Percentiles rank a stretch among this genome's conserved stretches.
phyloP scores from a whole-genome alignment of 441 rosid genomes.

The Erodium moschatum region DNA sequence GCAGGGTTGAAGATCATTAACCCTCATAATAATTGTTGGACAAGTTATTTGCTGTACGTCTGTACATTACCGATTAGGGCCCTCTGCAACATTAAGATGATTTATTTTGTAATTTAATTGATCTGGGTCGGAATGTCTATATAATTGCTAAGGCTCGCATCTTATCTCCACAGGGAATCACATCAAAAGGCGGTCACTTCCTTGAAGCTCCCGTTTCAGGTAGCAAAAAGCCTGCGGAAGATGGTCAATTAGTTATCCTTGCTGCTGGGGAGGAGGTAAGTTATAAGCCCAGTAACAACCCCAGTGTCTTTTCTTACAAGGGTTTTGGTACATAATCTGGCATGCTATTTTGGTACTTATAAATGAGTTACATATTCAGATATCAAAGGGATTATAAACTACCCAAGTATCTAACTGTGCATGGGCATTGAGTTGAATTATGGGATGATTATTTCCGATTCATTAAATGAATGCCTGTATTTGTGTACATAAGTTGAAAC shows the following conservation, averaged over 20 bases:
- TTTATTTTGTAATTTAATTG: background rate
- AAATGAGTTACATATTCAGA: background rate
- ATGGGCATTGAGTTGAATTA: background rate
- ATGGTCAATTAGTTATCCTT: slow-evolving; percentile 81
- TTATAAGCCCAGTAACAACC: slow-evolving; percentile 6
- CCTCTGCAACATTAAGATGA: slow-evolving; percentile 1
- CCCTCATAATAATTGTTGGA: background rate
- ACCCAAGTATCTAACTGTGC: background rate
- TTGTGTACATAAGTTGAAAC: background rate
- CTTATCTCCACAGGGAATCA: slow-evolving; percentile 49
- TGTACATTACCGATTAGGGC: background rate
- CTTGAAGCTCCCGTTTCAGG: slow-evolving; percentile 95
- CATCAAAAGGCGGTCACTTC: slow-evolving; percentile 65
- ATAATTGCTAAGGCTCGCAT: slow-evolving; percentile 4
- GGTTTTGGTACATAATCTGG: background rate
- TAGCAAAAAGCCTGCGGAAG: slow-evolving; percentile 95
- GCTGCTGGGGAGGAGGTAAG: slow-evolving; percentile 91
- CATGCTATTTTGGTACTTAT: background rate
- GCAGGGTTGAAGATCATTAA: background rate
- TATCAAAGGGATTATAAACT: background rate
- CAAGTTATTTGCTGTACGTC: background rate
- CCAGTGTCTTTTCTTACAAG: slow-evolving; percentile 2
- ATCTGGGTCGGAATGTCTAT: background rate
- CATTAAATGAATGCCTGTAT: background rate
- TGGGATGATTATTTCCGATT: background rate